phyloP scores from a whole-genome alignment of 192 early-diverging fungal species.

The Backusella australiensis region DNA sequence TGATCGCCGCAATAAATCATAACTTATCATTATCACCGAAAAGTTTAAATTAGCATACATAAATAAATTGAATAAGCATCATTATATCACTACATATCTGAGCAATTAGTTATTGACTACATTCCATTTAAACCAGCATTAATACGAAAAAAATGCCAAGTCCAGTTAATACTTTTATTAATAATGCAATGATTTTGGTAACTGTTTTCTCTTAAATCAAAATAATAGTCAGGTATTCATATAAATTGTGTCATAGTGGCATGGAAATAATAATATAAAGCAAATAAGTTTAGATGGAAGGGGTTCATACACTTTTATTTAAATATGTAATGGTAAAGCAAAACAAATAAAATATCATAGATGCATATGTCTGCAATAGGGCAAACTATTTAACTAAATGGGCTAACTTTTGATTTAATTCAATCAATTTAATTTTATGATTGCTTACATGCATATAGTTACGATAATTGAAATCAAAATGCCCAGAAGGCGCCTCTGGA shows the following conservation, averaged over 20 bases:
- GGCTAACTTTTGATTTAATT: neutral
- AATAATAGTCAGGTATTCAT: neutral
- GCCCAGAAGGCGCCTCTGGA: neutral
- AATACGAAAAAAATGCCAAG: too few species aligned
- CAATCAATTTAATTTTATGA: slow-evolving; percentile 1
- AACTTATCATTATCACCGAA: neutral
- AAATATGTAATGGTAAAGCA: neutral
- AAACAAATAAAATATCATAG: neutral
- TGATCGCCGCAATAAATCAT: too few species aligned
- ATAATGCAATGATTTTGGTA: too few species aligned
- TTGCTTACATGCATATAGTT: neutral
- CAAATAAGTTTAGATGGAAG: neutral
- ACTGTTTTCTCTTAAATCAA: too few species aligned
- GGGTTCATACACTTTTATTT: neutral
- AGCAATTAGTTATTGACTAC: neutral
- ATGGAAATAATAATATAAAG: neutral
- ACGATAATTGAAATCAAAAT: neutral
- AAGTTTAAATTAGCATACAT: neutral
- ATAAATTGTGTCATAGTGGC: neutral
- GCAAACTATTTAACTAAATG: neutral
- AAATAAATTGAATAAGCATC: neutral
- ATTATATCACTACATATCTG: neutral
- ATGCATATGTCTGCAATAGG: neutral
- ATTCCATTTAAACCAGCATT: too few species aligned
- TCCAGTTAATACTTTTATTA: too few species aligned